phyloP scores from a whole-genome alignment of 139 green algal species.

The Axilococcus clingmanii region DNA sequence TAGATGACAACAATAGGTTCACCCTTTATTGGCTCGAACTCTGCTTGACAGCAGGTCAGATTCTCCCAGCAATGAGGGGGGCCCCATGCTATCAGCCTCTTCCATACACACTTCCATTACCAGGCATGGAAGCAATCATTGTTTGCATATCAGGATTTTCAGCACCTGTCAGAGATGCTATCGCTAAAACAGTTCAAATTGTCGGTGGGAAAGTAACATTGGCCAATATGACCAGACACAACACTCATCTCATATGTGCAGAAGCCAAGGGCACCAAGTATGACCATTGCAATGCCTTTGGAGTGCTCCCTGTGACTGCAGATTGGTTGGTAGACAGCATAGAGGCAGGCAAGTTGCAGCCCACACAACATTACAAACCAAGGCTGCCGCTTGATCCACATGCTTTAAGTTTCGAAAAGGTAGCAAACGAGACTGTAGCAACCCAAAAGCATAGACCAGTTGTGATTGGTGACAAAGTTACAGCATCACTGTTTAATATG shows the following conservation, averaged over 20 bases:
- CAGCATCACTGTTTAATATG: too few relatives aligned
- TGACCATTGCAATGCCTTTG: conserved; percentile 1
- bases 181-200: conserved; percentile 18
- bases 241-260: conserved; percentile 39
- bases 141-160: conserved; percentile 13
- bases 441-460: too few relatives aligned
- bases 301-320: conserved; percentile 30
- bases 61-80: conserved; percentile 3
- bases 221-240: conserved; percentile 13
- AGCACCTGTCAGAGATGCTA: conserved; percentile 6
- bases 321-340: conserved; percentile 37
- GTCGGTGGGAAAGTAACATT: conserved; percentile 21
- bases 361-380: conserved; percentile 9
- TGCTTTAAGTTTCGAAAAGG: too few relatives aligned
- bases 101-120: conserved; percentile 25
- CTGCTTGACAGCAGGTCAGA: conserved; percentile 3
- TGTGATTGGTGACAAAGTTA: too few relatives aligned
- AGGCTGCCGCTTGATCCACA: background rate
- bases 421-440: too few relatives aligned
- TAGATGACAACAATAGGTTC: conserved; percentile 26
- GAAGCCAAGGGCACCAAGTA: conserved; percentile 21
- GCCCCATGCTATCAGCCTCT: conserved; percentile 24
- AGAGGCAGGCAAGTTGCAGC: background rate
- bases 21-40: conserved; percentile 36
- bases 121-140: conserved; percentile 17